Conservation (phyloP, 78 protist genomes). For the Creolimax fragrantissima region DNA sequence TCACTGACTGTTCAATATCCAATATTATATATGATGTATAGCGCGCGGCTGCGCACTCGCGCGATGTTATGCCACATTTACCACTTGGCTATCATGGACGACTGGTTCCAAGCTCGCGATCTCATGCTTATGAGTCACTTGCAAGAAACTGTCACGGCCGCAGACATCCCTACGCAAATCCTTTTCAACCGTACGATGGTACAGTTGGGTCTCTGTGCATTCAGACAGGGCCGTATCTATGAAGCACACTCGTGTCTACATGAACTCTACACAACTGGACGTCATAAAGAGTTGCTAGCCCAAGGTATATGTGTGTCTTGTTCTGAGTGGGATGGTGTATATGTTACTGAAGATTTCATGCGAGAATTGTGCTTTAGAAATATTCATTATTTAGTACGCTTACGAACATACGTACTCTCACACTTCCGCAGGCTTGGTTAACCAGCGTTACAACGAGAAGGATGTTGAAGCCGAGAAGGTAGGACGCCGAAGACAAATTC, state of each 20-base stretch:
- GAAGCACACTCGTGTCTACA: slow-evolving; percentile 75
- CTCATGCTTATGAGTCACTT: slow-evolving; percentile 76
- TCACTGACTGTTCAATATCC: no score
- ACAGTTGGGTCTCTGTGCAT: slow-evolving; percentile 89
- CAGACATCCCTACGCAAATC: slow-evolving; percentile 54
- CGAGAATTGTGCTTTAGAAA: no score
- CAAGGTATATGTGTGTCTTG: slow-evolving; percentile 48
- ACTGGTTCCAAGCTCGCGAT: slow-evolving; percentile 73
- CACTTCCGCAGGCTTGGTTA: slow-evolving; percentile 3
- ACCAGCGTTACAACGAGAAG: slow-evolving; percentile 21
- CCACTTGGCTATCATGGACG: slow-evolving; percentile 43
- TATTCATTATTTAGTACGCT: background rate
- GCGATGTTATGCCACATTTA: slow-evolving; percentile 58
- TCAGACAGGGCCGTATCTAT: slow-evolving; percentile 69
- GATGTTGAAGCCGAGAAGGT: slow-evolving; percentile 51
- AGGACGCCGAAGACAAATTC: slow-evolving; percentile 66
- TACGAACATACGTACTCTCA: background rate
- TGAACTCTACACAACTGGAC: slow-evolving; percentile 31
- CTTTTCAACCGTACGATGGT: slow-evolving; percentile 88
- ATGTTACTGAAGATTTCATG: no score
- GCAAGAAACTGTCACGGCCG: slow-evolving; percentile 55
- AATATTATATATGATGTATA: no score
- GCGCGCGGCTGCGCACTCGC: slow-evolving; percentile 53
- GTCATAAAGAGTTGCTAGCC: slow-evolving; percentile 73
- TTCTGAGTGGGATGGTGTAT: background rate